Evolutionary conservation across 768 basidiomycete genomes (phyloP).

Genomic region (Serendipita indica): DNA sequence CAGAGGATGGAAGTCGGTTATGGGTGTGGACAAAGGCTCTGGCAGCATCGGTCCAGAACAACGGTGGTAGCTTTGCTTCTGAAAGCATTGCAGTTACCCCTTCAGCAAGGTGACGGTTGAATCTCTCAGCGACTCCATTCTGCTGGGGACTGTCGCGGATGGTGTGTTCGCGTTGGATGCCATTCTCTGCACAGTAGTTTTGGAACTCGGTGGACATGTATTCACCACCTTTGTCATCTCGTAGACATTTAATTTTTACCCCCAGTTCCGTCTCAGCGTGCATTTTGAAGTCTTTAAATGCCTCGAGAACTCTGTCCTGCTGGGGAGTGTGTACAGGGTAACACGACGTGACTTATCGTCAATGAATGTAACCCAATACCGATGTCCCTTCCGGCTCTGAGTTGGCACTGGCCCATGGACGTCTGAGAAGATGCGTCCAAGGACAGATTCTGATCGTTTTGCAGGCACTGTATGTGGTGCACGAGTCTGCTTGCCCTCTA

Average conservation of each 20-base stretch:
- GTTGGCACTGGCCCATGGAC: slow-evolving; percentile 13
- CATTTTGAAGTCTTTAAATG: slow-evolving; percentile 11
- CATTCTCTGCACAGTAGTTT: slow-evolving; percentile 10
- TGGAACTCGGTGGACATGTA: slow-evolving; percentile 18
- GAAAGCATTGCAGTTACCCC: slow-evolving; percentile 13
- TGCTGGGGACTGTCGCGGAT: slow-evolving; percentile 17
- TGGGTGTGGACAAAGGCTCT: neutral
- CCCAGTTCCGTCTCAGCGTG: neutral
- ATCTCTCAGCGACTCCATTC: slow-evolving; percentile 17
- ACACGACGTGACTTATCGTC: slow-evolving; percentile 24
- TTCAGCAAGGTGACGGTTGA: slow-evolving; percentile 16
- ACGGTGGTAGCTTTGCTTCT: neutral
- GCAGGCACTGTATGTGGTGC: neutral
- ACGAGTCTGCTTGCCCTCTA: neutral
- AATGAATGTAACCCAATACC: slow-evolving; percentile 26
- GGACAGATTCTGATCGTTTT: neutral
- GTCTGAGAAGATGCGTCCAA: slow-evolving; percentile 11
- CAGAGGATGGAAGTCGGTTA: slow-evolving; percentile 5
- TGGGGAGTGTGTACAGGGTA: slow-evolving; percentile 17
- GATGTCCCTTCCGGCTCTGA: slow-evolving; percentile 17
- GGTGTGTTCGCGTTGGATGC: slow-evolving; percentile 14
- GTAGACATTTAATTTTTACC: slow-evolving; percentile 8
- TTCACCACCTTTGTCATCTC: slow-evolving; percentile 25
- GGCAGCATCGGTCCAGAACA: neutral
- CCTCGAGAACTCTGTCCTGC: slow-evolving; percentile 20